Percentiles rank a stretch among this genome's conserved stretches.
These are phyloP conservation scores for Lactarius trivialis DNA, from an alignment of 768 basidiomycete genomes.

Conservation along the genomic window DNA sequence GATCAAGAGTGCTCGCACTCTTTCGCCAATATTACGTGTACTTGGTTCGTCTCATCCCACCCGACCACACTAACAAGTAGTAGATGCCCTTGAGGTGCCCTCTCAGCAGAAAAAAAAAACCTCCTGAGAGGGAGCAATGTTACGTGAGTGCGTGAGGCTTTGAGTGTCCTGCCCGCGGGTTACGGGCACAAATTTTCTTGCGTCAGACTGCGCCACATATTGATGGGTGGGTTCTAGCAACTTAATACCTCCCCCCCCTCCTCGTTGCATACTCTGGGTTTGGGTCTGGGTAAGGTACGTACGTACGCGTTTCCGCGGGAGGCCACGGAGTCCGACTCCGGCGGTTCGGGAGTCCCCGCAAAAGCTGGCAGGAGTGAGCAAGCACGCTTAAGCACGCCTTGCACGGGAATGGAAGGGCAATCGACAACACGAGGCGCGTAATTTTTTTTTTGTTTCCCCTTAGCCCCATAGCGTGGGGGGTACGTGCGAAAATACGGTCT, in stretches of 20 bases:
- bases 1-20: not conserved
- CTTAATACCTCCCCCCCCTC: conserved; percentile 3
- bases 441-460: not conserved
- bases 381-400: not conserved
- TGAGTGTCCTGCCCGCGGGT: conserved; percentile 1
- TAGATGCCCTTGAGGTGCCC: not conserved
- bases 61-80: not conserved
- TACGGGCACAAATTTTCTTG: not conserved
- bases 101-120: not conserved
- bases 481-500: not conserved
- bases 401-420: not conserved
- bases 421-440: not conserved
- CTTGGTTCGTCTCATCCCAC: not conserved
- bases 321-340: not conserved
- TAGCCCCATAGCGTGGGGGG: not conserved
- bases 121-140: not conserved
- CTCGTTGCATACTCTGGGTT: not conserved
- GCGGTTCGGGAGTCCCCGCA: not conserved
- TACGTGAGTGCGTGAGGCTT: not conserved
- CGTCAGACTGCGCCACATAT: conserved; percentile 14
- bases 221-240: conserved; percentile 2
- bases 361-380: not conserved
- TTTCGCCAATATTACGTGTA: not conserved
- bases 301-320: not conserved
- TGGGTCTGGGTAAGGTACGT: not conserved